Conservation (phyloP, 2,329 filamentous ascomycete species). For the Colletotrichum sp. region DNA sequence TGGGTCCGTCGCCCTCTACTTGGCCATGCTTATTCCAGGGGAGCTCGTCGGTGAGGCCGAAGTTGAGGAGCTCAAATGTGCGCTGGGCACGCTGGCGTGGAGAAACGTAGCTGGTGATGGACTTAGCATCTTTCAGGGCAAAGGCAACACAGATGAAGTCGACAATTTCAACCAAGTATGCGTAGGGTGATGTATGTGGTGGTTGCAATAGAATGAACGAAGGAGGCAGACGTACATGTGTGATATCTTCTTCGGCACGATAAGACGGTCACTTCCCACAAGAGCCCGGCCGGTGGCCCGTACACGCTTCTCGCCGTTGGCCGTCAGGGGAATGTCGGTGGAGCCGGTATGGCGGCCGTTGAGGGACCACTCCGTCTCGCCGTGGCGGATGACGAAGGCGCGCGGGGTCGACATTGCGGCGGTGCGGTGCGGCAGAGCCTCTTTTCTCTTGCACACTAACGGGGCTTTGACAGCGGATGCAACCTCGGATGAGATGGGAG, state of each 20-base stretch:
- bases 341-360: constrained; percentile 83
- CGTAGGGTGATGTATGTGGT: not conserved
- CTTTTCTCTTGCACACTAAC: not conserved
- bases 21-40: constrained; percentile 69
- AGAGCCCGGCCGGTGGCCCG: constrained; percentile 81
- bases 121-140: not conserved
- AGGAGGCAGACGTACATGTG: constrained; percentile 69
- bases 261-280: constrained; percentile 82
- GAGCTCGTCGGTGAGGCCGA: constrained; percentile 71
- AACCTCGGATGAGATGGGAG: not conserved
- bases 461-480: not conserved
- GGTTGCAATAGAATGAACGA: not conserved
- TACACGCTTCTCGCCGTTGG: constrained; percentile 79
- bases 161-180: not conserved
- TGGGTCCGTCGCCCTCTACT: constrained; percentile 35
- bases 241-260: constrained; percentile 80
- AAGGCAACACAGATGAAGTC: not conserved
- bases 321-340: constrained; percentile 86
- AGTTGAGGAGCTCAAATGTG: constrained; percentile 86
- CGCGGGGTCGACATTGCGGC: constrained; percentile 58
- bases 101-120: constrained; percentile 72
- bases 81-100: constrained; percentile 83
- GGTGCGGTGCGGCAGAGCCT: not conserved
- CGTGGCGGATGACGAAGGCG: constrained; percentile 85
- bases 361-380: constrained; percentile 95